phyloP scores from a whole-genome alignment of 805 yeast species.

The Dipodascus albidus region DNA sequence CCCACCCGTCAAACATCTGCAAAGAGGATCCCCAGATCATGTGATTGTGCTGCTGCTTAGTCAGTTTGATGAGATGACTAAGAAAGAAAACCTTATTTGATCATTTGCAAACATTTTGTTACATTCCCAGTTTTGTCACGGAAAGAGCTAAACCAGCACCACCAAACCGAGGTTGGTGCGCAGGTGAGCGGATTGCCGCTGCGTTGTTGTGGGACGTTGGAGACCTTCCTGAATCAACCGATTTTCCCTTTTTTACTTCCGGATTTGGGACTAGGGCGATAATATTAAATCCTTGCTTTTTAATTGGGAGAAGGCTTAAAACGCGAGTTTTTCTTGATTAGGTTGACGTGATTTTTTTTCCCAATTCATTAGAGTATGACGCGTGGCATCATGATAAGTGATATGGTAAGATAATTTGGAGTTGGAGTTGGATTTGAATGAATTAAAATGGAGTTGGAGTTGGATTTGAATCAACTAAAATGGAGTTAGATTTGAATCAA shows the following conservation, averaged over 20 bases:
- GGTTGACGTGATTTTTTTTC: background rate
- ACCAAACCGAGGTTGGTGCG: background rate
- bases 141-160: background rate
- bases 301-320: background rate
- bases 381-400: too few relatives aligned
- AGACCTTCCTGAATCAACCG: background rate
- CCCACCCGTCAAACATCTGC: background rate
- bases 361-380: too few relatives aligned
- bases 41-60: background rate
- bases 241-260: too few relatives aligned
- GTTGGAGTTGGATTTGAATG: too few relatives aligned
- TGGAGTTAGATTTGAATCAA: too few relatives aligned
- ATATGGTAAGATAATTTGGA: too few relatives aligned
- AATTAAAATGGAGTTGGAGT: too few relatives aligned
- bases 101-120: constrained; percentile 1
- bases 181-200: background rate
- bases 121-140: background rate
- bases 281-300: background rate
- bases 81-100: background rate
- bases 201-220: background rate
- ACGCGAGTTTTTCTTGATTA: too few relatives aligned
- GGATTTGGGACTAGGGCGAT: background rate
- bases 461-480: too few relatives aligned
- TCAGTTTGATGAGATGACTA: constrained; percentile 1
- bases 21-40: background rate